Percentiles rank a stretch among this genome's conserved stretches.
Evolutionary conservation across 768 basidiomycete species (phyloP).

Genomic region (Pisolithus microcarpus): DNA sequence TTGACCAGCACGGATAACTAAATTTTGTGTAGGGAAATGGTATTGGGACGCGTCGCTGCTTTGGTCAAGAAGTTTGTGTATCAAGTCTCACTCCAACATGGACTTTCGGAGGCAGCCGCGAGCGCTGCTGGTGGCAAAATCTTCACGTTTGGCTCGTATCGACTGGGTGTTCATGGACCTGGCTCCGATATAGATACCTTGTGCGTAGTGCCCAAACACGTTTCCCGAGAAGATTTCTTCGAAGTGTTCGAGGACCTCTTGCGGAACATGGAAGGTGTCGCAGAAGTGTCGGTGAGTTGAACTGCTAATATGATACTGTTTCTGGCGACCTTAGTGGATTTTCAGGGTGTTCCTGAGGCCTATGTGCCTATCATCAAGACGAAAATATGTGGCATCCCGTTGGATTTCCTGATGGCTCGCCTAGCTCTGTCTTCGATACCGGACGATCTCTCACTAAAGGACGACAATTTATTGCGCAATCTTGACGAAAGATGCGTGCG

Average conservation of each 20-base stretch:
- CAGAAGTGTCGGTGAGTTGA: slow-evolving; percentile 79
- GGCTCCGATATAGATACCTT: slow-evolving; percentile 97
- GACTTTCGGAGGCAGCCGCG: slow-evolving; percentile 84
- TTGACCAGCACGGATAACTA: slow-evolving; percentile 15
- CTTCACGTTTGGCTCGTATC: slow-evolving; percentile 97
- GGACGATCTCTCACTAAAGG: slow-evolving; percentile 82
- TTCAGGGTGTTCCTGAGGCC: slow-evolving; percentile 90
- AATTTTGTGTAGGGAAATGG: slow-evolving; percentile 65
- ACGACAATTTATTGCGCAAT: slow-evolving; percentile 87
- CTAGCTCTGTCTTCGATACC: slow-evolving; percentile 82
- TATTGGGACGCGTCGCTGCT: slow-evolving; percentile 82
- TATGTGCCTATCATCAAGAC: slow-evolving; percentile 93
- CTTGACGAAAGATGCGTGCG: slow-evolving; percentile 92
- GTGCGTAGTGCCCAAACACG: slow-evolving; percentile 94
- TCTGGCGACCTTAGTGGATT: slow-evolving; percentile 1
- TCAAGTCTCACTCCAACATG: slow-evolving; percentile 67
- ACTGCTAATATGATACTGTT: background rate
- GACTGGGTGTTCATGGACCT: slow-evolving; percentile 94
- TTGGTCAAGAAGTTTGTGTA: slow-evolving; percentile 92
- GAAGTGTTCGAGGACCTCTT: slow-evolving; percentile 87
- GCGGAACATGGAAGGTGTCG: slow-evolving; percentile 69
- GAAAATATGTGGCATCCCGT: slow-evolving; percentile 84
- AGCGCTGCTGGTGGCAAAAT: slow-evolving; percentile 94
- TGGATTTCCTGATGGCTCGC: slow-evolving; percentile 93
- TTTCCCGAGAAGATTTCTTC: slow-evolving; percentile 94